Evolutionary conservation across 352 stramenopile genomes (phyloP).

Genomic region (Aphanomyces euteiches): DNA sequence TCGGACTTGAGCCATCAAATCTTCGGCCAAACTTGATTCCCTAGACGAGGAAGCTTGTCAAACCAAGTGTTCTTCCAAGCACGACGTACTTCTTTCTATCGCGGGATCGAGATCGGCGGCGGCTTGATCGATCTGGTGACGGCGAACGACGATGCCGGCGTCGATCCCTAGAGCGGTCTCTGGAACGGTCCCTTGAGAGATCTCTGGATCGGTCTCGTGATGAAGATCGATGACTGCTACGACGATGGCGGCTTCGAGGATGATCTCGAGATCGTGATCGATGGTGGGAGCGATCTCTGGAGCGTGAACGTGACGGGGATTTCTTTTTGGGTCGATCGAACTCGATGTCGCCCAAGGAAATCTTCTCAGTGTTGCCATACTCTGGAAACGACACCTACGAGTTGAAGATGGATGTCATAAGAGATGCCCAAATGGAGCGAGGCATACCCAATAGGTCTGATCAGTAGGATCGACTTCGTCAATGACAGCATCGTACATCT

Average conservation of each 20-base stretch:
- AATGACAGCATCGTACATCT: conserved; percentile 96
- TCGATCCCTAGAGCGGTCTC: not conserved
- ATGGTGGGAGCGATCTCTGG: conserved; percentile 36
- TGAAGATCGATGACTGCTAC: conserved; percentile 39
- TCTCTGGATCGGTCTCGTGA: conserved; percentile 37
- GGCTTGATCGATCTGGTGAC: conserved; percentile 32
- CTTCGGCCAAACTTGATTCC: conserved; percentile 41
- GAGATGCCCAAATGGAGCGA: not conserved
- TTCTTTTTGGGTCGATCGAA: conserved; percentile 47
- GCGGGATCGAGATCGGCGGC: conserved; percentile 34
- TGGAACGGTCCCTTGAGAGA: not conserved
- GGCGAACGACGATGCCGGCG: conserved; percentile 30
- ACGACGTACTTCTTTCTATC: conserved; percentile 31
- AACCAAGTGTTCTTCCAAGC: not conserved
- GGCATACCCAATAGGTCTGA: conserved; percentile 55
- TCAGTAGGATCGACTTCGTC: conserved; percentile 87
- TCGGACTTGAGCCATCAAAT: conserved; percentile 90
- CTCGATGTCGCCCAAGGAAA: conserved; percentile 93
- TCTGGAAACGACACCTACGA: conserved; percentile 93
- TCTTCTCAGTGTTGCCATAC: conserved; percentile 95
- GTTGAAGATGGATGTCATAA: conserved; percentile 36
- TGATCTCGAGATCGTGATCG: conserved; percentile 36
- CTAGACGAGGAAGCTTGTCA: not conserved
- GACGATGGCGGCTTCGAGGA: conserved; percentile 35
- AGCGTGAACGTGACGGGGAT: conserved; percentile 39